Percentiles rank a stretch among this genome's conserved stretches.
These are phyloP conservation scores for Flaveria floridana DNA, from an alignment of 140 eudicot species.

Conservation along the genomic window DNA sequence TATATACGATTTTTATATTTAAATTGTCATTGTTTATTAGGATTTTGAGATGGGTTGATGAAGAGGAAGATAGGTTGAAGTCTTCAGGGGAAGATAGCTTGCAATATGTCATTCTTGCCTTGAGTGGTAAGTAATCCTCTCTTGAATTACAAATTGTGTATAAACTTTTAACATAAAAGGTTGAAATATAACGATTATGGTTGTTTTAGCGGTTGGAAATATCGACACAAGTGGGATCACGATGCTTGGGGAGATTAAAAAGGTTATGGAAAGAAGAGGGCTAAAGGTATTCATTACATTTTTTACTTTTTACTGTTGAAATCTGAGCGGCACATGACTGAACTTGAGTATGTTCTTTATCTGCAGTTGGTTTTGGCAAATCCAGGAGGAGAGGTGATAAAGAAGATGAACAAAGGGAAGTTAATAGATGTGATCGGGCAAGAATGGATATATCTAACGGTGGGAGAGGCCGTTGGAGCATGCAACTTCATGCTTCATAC, in stretches of 20 bases:
- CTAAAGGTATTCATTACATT: slow-evolving; percentile 54
- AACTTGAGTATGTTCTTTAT: neutral
- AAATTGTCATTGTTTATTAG: slow-evolving; percentile 28
- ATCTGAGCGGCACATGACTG: neutral
- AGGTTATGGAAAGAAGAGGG: slow-evolving; percentile 69
- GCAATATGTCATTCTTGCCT: slow-evolving; percentile 72
- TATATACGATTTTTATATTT: neutral
- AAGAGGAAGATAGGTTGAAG: slow-evolving; percentile 75
- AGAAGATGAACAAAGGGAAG: slow-evolving; percentile 75
- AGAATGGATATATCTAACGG: slow-evolving; percentile 87
- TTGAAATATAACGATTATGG: neutral
- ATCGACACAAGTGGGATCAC: slow-evolving; percentile 90
- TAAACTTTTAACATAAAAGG: neutral
- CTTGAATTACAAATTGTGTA: neutral
- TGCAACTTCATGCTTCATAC: slow-evolving; percentile 87
- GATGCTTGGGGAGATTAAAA: slow-evolving; percentile 81
- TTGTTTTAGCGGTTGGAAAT: slow-evolving; percentile 72
- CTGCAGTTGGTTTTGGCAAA: slow-evolving; percentile 73
- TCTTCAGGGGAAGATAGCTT: slow-evolving; percentile 53
- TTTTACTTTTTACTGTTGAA: neutral
- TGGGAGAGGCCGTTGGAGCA: slow-evolving; percentile 86
- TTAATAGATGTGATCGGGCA: slow-evolving; percentile 69
- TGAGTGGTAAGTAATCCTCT: slow-evolving; percentile 58
- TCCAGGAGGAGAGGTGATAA: slow-evolving; percentile 91
- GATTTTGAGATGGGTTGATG: slow-evolving; percentile 86